Evolutionary conservation across 176 grass and related monocot species (phyloP).

Genomic region (Oryza punctata): DNA sequence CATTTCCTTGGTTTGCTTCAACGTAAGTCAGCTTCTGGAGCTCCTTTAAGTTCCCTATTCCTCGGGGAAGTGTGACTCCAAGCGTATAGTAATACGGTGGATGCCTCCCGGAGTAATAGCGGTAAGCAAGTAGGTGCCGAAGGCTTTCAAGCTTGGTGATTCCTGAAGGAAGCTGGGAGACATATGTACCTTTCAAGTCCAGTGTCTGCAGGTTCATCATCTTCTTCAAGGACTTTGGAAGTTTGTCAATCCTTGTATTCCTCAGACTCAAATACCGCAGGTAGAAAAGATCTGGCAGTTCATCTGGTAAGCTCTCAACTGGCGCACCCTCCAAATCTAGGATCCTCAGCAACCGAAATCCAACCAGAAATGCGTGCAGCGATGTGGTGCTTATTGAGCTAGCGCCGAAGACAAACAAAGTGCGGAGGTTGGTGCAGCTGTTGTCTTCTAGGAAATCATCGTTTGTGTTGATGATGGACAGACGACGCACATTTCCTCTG

Average conservation of each 20-base stretch:
- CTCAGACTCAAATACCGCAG: conserved; percentile 40
- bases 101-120: conserved; percentile 24
- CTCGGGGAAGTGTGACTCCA: conserved; percentile 32
- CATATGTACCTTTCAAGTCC: conserved; percentile 54
- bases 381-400: conserved; percentile 16
- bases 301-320: conserved; percentile 18
- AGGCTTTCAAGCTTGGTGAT: conserved; percentile 43
- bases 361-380: not conserved
- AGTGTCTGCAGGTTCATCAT: conserved; percentile 46
- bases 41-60: conserved; percentile 38
- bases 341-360: conserved; percentile 35
- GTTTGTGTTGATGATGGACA: conserved; percentile 28
- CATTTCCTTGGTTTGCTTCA: conserved; percentile 35
- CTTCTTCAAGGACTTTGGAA: conserved; percentile 39
- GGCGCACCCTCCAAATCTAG: conserved; percentile 42
- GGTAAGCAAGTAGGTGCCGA: conserved; percentile 50
- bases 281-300: conserved; percentile 27
- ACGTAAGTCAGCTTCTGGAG: conserved; percentile 50
- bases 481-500: conserved; percentile 8
- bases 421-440: conserved; percentile 13
- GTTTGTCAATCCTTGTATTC: conserved; percentile 39
- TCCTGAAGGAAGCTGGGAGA: conserved; percentile 39
- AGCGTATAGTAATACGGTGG: conserved; percentile 38
- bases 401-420: conserved; percentile 22
- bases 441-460: conserved; percentile 28